These are phyloP conservation scores for Talaromyces sp. DNA, from an alignment of 2,329 filamentous ascomycete species.

Conservation along the genomic window DNA sequence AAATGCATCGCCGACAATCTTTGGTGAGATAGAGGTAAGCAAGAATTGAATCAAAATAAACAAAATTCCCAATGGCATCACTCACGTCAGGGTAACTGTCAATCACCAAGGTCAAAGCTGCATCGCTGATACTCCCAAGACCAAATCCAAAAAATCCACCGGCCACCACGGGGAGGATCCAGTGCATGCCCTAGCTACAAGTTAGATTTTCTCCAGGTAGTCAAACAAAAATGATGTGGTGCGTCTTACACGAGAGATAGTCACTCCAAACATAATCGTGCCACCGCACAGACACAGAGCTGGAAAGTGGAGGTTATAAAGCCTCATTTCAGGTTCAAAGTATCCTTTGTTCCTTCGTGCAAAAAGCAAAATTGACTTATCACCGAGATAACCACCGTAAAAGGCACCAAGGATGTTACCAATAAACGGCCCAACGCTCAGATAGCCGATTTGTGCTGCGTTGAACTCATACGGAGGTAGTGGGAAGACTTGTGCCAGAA, in stretches of 20 bases:
- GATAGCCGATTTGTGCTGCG: conserved; percentile 30
- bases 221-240: background rate
- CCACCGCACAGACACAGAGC: conserved; percentile 42
- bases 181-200: conserved; percentile 41
- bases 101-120: conserved; percentile 35
- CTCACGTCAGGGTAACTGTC: conserved; percentile 39
- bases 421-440: conserved; percentile 36
- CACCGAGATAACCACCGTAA: conserved; percentile 40
- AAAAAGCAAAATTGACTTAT: conserved; percentile 41
- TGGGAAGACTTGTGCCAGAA: conserved; percentile 35
- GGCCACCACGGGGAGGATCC: conserved; percentile 40
- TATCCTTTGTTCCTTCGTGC: conserved; percentile 45
- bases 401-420: conserved; percentile 40
- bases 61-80: background rate
- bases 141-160: conserved; percentile 40
- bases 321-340: conserved; percentile 50
- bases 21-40: background rate
- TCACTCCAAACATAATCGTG: conserved; percentile 42
- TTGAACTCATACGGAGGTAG: conserved; percentile 33
- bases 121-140: conserved; percentile 39
- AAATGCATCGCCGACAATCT: conserved; percentile 22
- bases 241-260: conserved; percentile 33
- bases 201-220: background rate
- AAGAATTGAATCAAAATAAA: background rate
- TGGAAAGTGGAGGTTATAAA: conserved; percentile 34